Percentiles rank a stretch among this genome's conserved stretches.
Conservation (phyloP, 169 alveolate genomes). For the Fabrea salina region DNA sequence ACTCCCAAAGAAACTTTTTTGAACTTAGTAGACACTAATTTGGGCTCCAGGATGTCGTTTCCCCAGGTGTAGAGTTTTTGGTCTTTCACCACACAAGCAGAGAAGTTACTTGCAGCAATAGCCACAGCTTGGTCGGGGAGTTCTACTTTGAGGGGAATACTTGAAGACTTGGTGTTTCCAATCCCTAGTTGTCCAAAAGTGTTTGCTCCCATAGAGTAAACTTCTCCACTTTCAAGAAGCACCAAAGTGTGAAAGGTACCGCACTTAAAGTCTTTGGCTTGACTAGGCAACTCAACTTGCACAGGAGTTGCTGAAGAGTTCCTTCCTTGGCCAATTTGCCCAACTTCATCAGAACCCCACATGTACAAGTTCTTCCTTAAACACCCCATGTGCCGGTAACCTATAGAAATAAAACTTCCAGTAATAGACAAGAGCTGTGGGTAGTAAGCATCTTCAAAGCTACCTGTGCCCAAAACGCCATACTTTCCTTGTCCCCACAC, state of each 20-base stretch:
- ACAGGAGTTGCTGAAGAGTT: not conserved
- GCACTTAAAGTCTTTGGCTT: slow-evolving; percentile 35
- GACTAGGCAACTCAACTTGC: not conserved
- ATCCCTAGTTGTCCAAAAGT: slow-evolving; percentile 55
- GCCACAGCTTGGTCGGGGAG: slow-evolving; percentile 4
- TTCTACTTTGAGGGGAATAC: slow-evolving; percentile 28
- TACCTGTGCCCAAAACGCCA: slow-evolving; percentile 64
- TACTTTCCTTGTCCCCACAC: slow-evolving; percentile 69
- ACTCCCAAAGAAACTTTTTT: slow-evolving; percentile 30
- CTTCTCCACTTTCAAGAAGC: slow-evolving; percentile 29
- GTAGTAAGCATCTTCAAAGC: not conserved
- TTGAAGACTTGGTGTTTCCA: slow-evolving; percentile 34
- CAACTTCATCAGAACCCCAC: slow-evolving; percentile 56
- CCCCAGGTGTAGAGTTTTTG: slow-evolving; percentile 36
- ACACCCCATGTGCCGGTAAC: too few relatives aligned
- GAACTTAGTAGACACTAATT: not conserved
- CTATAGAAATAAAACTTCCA: too few relatives aligned
- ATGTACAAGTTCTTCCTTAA: too few relatives aligned
- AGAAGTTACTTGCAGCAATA: slow-evolving; percentile 46
- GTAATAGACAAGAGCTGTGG: too few relatives aligned
- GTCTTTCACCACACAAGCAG: not conserved
- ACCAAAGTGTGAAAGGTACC: slow-evolving; percentile 50
- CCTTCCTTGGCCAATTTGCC: slow-evolving; percentile 54
- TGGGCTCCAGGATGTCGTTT: slow-evolving; percentile 31
- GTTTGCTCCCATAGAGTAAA: slow-evolving; percentile 46